Conservation (phyloP, 176 grass and related monocot genomes). For the Oryza rufipogon region DNA sequence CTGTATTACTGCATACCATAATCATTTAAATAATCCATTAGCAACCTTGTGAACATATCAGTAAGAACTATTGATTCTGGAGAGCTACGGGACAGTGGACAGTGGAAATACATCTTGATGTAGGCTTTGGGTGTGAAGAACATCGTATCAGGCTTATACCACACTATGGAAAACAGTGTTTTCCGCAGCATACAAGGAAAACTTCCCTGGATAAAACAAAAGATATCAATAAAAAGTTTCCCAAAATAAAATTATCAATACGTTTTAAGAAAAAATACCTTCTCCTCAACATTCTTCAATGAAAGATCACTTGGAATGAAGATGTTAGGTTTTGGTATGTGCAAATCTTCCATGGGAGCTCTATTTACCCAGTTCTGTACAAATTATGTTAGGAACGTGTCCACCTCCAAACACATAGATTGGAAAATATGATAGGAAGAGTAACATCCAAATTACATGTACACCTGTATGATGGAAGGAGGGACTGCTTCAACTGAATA, state of each 20-base stretch:
- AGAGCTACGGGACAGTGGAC: constrained; percentile 70
- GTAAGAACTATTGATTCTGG: constrained; percentile 86
- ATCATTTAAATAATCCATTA: constrained; percentile 99
- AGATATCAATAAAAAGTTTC: constrained; percentile 24
- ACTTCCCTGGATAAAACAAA: constrained; percentile 55
- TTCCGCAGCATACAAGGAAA: constrained; percentile 77
- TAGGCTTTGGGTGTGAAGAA: constrained; percentile 88
- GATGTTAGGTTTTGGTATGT: constrained; percentile 83
- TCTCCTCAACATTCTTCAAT: constrained; percentile 71
- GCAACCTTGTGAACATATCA: constrained; percentile 75
- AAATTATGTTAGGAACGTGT: constrained; percentile 15
- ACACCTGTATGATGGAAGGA: constrained; percentile 65
- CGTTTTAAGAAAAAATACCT: constrained; percentile 47
- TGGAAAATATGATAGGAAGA: constrained; percentile 18
- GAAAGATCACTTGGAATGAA: constrained; percentile 84
- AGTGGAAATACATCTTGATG: constrained; percentile 86
- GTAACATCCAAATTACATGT: constrained; percentile 15
- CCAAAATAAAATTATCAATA: constrained; percentile 29
- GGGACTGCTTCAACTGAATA: constrained; percentile 72
- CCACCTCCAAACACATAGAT: constrained; percentile 11
- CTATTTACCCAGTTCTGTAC: constrained; percentile 81
- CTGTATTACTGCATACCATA: constrained; percentile 59
- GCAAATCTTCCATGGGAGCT: constrained; percentile 71
- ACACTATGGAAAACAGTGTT: constrained; percentile 83
- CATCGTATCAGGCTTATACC: constrained; percentile 88